A percentile compares a stretch with the other conserved stretches of the same genome.
phyloP scores from a whole-genome alignment of 108 stramenopile genomes.

The Mayamaea pseudoterrestris region DNA sequence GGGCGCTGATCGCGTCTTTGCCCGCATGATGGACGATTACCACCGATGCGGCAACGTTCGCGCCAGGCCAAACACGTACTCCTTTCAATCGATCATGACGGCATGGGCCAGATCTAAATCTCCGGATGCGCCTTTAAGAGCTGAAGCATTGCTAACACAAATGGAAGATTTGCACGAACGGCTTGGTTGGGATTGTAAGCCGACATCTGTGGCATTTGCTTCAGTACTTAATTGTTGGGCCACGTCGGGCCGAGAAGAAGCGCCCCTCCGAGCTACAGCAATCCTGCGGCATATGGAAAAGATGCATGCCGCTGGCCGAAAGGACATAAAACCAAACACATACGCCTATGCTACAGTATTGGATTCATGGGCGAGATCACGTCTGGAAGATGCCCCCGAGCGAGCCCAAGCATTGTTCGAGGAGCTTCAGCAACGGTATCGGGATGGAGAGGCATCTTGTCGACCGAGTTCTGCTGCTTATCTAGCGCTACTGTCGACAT shows the following conservation, averaged over 20 bases:
- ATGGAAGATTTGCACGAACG: neutral
- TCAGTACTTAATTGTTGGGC: neutral
- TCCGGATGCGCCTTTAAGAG: neutral
- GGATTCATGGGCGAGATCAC: neutral
- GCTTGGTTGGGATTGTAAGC: neutral
- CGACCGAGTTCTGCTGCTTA: neutral
- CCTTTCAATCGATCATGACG: neutral
- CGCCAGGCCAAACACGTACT: neutral
- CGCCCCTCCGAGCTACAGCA: neutral
- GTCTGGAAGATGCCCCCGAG: neutral
- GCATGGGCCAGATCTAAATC: neutral
- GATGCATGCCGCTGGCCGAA: neutral
- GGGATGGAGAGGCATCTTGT: neutral
- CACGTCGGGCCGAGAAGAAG: neutral
- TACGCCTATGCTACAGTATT: neutral
- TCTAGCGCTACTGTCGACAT: neutral
- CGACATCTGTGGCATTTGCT: neutral
- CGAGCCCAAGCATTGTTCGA: neutral
- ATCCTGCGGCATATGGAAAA: neutral
- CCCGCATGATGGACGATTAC: neutral
- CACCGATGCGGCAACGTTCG: neutral
- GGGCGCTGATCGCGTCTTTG: neutral
- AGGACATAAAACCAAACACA: neutral
- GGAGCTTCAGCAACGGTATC: neutral
- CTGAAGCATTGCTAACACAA: neutral